Conservation (phyloP, 73 alveolate genomes). For the Paramecium sonneborni region DNA sequence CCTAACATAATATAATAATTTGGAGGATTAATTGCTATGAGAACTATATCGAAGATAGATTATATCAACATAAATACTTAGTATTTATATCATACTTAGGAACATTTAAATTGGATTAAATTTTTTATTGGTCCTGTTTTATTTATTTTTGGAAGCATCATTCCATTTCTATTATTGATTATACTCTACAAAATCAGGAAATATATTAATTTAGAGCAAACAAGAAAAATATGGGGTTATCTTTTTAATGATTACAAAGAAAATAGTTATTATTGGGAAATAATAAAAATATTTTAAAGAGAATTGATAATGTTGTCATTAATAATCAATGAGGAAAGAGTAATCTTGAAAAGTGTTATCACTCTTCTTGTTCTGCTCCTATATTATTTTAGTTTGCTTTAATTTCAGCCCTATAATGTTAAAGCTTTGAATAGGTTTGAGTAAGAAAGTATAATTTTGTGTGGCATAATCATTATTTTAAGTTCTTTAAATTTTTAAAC, state of each 20-base stretch:
- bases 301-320: not conserved
- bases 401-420: not conserved
- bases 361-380: not conserved
- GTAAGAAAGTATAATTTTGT: not conserved
- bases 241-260: slow-evolving; percentile 18
- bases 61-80: not conserved
- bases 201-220: not conserved
- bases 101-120: not conserved
- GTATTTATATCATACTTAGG: not conserved
- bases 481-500: not conserved
- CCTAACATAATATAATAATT: not conserved
- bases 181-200: not conserved
- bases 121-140: not conserved
- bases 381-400: not conserved
- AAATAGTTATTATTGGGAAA: not conserved
- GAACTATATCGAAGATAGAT: not conserved
- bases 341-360: not conserved
- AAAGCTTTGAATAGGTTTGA: not conserved
- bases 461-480: not conserved
- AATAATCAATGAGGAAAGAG: not conserved
- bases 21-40: not conserved
- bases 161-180: not conserved
- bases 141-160: not conserved
- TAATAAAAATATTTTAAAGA: not conserved
- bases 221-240: not conserved